These are phyloP conservation scores for Talaromyces sp. DNA, from an alignment of 2,329 filamentous ascomycete species.

Conservation along the genomic window DNA sequence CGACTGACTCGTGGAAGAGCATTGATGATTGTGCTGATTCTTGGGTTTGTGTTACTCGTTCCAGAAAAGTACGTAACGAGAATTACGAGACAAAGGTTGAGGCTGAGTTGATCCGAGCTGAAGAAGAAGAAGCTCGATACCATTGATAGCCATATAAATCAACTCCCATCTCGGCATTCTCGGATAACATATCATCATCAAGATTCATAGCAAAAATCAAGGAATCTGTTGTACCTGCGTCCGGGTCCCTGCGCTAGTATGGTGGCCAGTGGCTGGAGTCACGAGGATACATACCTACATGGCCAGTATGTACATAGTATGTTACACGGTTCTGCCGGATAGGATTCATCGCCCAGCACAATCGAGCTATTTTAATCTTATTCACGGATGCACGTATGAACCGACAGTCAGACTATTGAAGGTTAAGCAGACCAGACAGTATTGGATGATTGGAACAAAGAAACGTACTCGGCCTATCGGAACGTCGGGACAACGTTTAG, in stretches of 20 bases:
- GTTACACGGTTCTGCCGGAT: not conserved
- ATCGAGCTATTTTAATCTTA: not conserved
- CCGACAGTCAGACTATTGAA: not conserved
- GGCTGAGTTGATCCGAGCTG: not conserved
- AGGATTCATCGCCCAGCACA: not conserved
- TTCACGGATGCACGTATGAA: not conserved
- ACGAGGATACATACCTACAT: not conserved
- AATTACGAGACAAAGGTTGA: not conserved
- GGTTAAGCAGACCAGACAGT: not conserved
- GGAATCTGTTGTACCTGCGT: not conserved
- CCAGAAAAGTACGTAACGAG: too few species aligned
- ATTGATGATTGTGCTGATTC: not conserved
- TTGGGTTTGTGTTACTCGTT: not conserved
- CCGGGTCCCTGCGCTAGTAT: slow-evolving; percentile 18
- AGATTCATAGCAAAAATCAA: not conserved
- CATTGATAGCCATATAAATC: too few species aligned
- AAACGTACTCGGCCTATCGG: not conserved
- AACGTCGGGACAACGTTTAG: not conserved
- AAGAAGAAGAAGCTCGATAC: not conserved
- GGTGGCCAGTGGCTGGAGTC: not conserved
- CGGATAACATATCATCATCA: not conserved
- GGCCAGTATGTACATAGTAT: not conserved
- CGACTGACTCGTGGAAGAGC: not conserved
- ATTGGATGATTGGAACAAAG: not conserved
- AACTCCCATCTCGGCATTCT: not conserved